Base-by-base conservation (phyloP, 2,329 filamentous ascomycete species). In the Penicillium brevicompactum region DNA sequence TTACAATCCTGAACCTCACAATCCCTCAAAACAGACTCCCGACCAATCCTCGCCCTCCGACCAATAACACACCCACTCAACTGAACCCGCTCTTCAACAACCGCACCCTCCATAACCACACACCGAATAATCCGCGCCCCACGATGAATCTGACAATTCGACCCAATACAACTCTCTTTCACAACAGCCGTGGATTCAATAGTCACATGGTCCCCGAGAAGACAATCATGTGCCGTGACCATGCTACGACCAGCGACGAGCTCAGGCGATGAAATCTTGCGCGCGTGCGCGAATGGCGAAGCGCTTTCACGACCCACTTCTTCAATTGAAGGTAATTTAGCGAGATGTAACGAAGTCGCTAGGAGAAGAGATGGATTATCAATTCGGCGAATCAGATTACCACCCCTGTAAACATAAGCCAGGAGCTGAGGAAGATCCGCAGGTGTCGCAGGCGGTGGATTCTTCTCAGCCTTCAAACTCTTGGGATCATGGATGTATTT, bases 41-140 rank as follows among this genome's bases (percentile, higher is more conserved):
- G 38, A 13, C 38, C 38, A 21, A 41, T 41, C 10, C 38, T 41
- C 6, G 38, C 38, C n/a, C 18, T n/a, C 18, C n/a, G 16, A 10
- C 38, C 94, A 21, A 53, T 38, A n/a, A 53, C 38, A 14, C 51
- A 53, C 0, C 51, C 45, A 5, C 27, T 53, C 21, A 53, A 10
- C 5, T 43, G n/a, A 22, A 30, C 51, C 6, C 38, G 42, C 3
- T n/a, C 7, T 21, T 53, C 51, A 7, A 53, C 27, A 6, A 53
- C 38, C 2, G 24, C 51, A 1, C 45, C 45, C 2, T 53, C 51
- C 51, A 53, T 53, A 18, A 53, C 2, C 14, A 53, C 51, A 4
- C 45, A 53, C 11, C 51, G 45, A 30, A 24, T 13, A n/a, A 53
- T 49, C 11, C 51, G 51, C 11, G 45, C 51, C 4, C 45, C 38